Base-by-base conservation (phyloP, 306 rosid genomes). In the Trifolium dubium region DNA sequence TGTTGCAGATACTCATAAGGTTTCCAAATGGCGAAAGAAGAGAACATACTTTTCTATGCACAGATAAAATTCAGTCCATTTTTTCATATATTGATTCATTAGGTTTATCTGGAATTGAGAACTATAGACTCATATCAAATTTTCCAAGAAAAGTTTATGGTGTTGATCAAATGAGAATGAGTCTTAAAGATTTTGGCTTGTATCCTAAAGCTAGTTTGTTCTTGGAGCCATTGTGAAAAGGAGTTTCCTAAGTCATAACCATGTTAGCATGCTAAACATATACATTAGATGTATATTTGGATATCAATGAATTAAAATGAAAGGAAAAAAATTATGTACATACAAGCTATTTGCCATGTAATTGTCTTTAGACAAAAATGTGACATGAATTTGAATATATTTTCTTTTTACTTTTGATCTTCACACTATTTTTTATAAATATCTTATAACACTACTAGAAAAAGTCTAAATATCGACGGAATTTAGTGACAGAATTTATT, bases 1-100 rank as follows among this genome's bases (percentile, higher is more conserved):
- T 78, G 67, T 70, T 34, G 29, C 77, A 78, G 74, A 82, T 73
- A 69, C 68, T 78, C 32, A 79, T 92, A 78, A 88, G 98, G 88
- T 90, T 92, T 83, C 94, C 98, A 58, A 92, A 90, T 29, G 94
- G 98, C 0, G 94, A 92, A 84, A 92, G 90, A 78, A 87, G 89
- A 79, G 90, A 90, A 83, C 89, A 83, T 39, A 83, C 76, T 44
- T 92, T 92, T 62, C 68, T 71, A 76, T 44, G 86, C 86, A 82
- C 77, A 35, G 98, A 92, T 73, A 90, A 87, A 79, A 71, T 88
- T 62, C 86, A 90, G 29, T 77, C 91, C 39, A 82, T 92, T 65
- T 92, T 88, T 81, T 72, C 89, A 60, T 88, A 80, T 83, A 82
- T 92, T 0, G 84, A 90, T 74, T 90, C 98, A 66, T 59, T 92